Evolutionary conservation across 1,284 basidiomycete genomes (phyloP), one percentile per base, ranked within the genome.

Genomic region (Pyrrhoderma noxium): DNA sequence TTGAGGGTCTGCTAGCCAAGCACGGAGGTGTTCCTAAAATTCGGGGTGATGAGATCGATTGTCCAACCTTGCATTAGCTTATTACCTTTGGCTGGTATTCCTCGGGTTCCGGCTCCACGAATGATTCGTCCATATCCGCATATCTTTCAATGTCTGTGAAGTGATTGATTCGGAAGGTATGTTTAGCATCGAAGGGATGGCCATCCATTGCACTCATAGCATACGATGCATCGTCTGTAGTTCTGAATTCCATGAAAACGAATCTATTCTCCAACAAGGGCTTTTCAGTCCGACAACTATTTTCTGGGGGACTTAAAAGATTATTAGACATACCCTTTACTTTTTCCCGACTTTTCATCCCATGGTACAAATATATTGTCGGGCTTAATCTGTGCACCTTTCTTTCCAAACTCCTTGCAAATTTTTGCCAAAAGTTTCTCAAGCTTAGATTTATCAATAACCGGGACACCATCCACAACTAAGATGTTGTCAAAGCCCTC

Each of bases 141-240:
- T 84, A 95, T 56, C 80, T 79, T 67, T 98, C 93, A 58, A 99
- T 86, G 65, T 99, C 95, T 47, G 85, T 83, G 67, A 99, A 97
- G 57, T 85, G 84, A 72, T 94, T 94, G 62, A 96, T 74, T 62
- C 79, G 76, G 70, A 99, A 94, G 2, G 82, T 86, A 71, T 98
- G 94, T 64, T 84, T 93, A 59, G 92, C 79, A 67, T 96, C 93
- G 65, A 99, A 99, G 23, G 85, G 82, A 65, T 89, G 82, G 38
- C 89, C 85, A 65, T 99, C 79, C 71, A 99, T 81, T 21, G 79
- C 77, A 23, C 77, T 76, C 51, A 94, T 76, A 34, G 94, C 93
- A 55, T 84, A 74, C 53, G 81, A 76, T 11, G 95, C 95, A 63
- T 94, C 86, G 50, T 91, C 85, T 18, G 77, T 73, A 54, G 77